Evolutionary conservation across 495 filamentous ascomycete species (phyloP), one percentile per base, ranked within the genome.

Genomic region (Geopyxis carbonaria): DNA sequence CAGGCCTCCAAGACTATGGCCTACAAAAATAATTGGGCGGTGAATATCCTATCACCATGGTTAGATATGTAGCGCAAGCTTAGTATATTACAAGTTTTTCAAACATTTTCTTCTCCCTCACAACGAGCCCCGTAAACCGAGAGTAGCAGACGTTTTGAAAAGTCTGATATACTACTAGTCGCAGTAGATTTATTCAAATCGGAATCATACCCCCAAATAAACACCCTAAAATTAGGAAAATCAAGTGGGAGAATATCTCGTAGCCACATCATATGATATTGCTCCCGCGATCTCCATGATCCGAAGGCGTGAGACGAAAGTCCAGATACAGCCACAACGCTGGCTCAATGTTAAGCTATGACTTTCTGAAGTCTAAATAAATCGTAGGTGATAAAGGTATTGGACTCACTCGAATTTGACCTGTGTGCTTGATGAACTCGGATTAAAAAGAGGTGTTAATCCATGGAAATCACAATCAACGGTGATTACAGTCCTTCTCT

Each of bases 21-120:
- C 53, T 20, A 60, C 43, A 31, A 61, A 61, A 0, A 60, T 56
- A 11, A 62, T 51, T 2, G 59, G 59, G 11, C 45, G 45, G 22
- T 34, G 13, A 2, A 10, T 9, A 20, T 45, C 30, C 19, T 28
- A n/a, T n/a, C n/a, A n/a, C n/a, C n/a, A n/a, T n/a, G n/a, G n/a
- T n/a, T n/a, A n/a, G n/a, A n/a, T n/a, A n/a, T n/a, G n/a, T n/a
- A n/a, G n/a, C n/a, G n/a, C n/a, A n/a, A n/a, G n/a, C n/a, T n/a
- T n/a, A n/a, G n/a, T n/a, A n/a, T n/a, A n/a, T n/a, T n/a, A n/a
- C n/a, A n/a, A n/a, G n/a, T n/a, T n/a, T n/a, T n/a, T n/a, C n/a
- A n/a, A n/a, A n/a, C n/a, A n/a, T n/a, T n/a, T n/a, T n/a, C n/a
- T n/a, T n/a, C n/a, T n/a, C n/a, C 11, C 5, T 20, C 35, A 7